Base-by-base conservation (phyloP, 345 rosid species). In the Mangifera indica region DNA sequence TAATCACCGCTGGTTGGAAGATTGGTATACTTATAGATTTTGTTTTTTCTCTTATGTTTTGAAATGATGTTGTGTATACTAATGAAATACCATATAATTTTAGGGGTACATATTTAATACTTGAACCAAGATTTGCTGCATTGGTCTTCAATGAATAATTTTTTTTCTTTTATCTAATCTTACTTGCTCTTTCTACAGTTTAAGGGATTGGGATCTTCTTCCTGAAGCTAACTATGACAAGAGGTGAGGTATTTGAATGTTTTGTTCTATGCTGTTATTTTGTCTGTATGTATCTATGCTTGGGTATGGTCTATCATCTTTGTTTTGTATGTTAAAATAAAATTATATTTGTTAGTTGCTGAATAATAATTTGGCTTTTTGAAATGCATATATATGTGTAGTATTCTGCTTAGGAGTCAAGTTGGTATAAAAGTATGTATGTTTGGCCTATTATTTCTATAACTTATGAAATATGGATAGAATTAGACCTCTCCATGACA, bases 1-100 rank as follows among this genome's bases (percentile, higher is more conserved):
- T 46, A 93, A 93, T 63, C 99, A 93, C 70, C 87, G 78, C 1
- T 96, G 99, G 99, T 83, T 96, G 84, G 98, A 88, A 72, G 94
- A 89, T 70, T 86, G 99, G 99, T 93, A 82, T 67, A 87, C 61
- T 61, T 59, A 24, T 21, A n/a, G 60, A 37, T 73, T 77, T 66
- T 46, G 1, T 76, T 66, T 34, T n/a, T 70, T 17, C 32, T 66
- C 70, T 49, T 22, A 21, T 51, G 9, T 46, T 60, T 67, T 69
- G 57, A 18, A 60, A 20, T n/a, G 64, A n/a, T 24, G 42, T 37
- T 37, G 62, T 62, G 52, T 18, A 42, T 53, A 26, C 8, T 22
- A 26, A 20, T 59, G 20, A 55, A 51, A 15, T 29, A 24, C 20
- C 58, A 25, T 25, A 21, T 45, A 26, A 48, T 74, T 75, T 42